phyloP scores from a whole-genome alignment of 768 basidiomycete genomes.

The Scleroderma bovista region DNA sequence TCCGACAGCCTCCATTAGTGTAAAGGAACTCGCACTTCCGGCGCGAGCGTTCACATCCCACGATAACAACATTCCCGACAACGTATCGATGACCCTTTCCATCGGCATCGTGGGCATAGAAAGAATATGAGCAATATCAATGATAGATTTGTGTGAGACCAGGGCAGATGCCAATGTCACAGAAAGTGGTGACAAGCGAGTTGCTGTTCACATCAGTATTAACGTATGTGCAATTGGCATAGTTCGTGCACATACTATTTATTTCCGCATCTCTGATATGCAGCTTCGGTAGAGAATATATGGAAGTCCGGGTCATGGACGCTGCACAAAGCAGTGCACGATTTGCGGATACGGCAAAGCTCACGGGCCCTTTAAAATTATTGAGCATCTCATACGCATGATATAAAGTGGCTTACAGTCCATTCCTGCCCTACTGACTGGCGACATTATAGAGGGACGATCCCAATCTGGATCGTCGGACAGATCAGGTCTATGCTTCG shows the following conservation, averaged over 20 bases:
- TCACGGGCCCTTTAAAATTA: conserved; percentile 48
- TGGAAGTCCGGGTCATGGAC: conserved; percentile 38
- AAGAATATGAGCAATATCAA: conserved; percentile 57
- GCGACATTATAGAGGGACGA: conserved; percentile 38
- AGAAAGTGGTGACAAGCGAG: conserved; percentile 21
- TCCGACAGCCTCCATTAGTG: conserved; percentile 45
- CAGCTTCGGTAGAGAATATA: conserved; percentile 42
- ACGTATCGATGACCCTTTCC: conserved; percentile 38
- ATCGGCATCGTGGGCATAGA: conserved; percentile 37
- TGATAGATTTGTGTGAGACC: conserved; percentile 44
- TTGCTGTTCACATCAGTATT: conserved; percentile 23
- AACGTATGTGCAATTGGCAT: background rate
- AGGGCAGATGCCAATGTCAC: conserved; percentile 36
- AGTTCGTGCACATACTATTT: conserved; percentile 12
- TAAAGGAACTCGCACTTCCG: conserved; percentile 36
- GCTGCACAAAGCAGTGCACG: conserved; percentile 48
- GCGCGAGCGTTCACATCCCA: conserved; percentile 40
- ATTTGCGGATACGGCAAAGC: conserved; percentile 54
- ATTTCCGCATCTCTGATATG: conserved; percentile 8
- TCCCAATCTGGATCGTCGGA: conserved; percentile 49
- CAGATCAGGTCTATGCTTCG: conserved; percentile 44
- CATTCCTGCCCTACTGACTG: conserved; percentile 38
- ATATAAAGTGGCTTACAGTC: conserved; percentile 39
- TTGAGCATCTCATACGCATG: background rate
- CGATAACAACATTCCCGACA: conserved; percentile 42